Percentiles rank a stretch among this genome's conserved stretches.
These are phyloP conservation scores for Penicillium macrosclerotiorum DNA, from an alignment of 495 filamentous ascomycete genomes.

Conservation along the genomic window DNA sequence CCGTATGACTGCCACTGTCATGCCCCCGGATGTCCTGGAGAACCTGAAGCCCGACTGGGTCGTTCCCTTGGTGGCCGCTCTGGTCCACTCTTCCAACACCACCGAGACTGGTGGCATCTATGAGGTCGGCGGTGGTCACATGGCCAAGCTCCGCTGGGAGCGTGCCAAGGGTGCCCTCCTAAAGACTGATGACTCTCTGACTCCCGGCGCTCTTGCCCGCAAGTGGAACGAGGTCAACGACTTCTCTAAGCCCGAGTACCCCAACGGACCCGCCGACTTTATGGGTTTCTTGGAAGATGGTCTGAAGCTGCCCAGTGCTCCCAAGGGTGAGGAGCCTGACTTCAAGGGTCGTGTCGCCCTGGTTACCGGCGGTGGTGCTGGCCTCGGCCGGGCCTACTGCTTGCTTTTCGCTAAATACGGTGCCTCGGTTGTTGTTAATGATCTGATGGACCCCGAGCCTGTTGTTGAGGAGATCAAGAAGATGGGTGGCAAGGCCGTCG, in stretches of 20 bases:
- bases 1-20: conserved; percentile 96
- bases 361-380: conserved; percentile 83
- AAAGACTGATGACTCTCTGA: conserved; percentile 85
- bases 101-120: conserved; percentile 85
- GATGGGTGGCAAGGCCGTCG: conserved; percentile 84
- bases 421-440: conserved; percentile 91
- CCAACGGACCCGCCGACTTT: conserved; percentile 86
- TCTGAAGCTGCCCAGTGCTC: conserved; percentile 70
- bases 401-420: conserved; percentile 88
- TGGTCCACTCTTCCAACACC: conserved; percentile 86
- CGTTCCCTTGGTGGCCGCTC: conserved; percentile 85
- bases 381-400: conserved; percentile 90
- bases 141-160: conserved; percentile 95
- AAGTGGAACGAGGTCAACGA: conserved; percentile 87
- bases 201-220: conserved; percentile 80
- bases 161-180: conserved; percentile 86
- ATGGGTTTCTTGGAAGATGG: conserved; percentile 84
- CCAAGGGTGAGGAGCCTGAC: conserved; percentile 72
- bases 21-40: conserved; percentile 91
- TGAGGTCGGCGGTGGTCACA: conserved; percentile 89
- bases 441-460: conserved; percentile 87
- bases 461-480: conserved; percentile 92
- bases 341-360: conserved; percentile 91
- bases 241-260: conserved; percentile 82
- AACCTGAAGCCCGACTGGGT: conserved; percentile 94